Conservation (phyloP, 2,329 filamentous ascomycete species). For the Chalaropsis thielavioides region DNA sequence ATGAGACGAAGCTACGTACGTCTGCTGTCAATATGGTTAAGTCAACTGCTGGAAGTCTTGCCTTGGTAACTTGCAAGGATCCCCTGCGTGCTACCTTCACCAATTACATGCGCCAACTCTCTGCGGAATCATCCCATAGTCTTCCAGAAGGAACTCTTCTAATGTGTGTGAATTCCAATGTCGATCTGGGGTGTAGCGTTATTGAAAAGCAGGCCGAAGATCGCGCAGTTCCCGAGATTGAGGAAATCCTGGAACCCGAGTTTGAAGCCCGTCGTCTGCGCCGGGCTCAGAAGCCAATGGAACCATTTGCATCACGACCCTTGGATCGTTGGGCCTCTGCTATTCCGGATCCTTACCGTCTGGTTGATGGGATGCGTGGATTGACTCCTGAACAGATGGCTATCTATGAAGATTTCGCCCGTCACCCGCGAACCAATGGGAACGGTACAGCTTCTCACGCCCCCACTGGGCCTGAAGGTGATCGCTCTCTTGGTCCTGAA, state of each 20-base stretch:
- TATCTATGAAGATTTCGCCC: constrained; percentile 91
- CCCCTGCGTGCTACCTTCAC: constrained; percentile 91
- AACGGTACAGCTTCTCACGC: constrained; percentile 41
- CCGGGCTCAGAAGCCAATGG: constrained; percentile 58
- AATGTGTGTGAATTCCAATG: constrained; percentile 97
- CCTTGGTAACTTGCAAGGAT: constrained; percentile 96
- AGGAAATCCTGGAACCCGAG: constrained; percentile 76
- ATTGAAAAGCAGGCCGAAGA: constrained; percentile 94
- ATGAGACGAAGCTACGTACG: constrained; percentile 72
- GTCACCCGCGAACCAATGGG: constrained; percentile 56
- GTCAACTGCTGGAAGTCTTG: constrained; percentile 81
- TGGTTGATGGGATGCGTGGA: constrained; percentile 53
- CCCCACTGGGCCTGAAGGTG: constrained; percentile 45
- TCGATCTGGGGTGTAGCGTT: constrained; percentile 82
- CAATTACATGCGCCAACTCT: constrained; percentile 75
- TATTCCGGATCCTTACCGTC: constrained; percentile 84
- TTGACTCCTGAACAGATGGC: constrained; percentile 85
- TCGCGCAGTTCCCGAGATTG: constrained; percentile 83
- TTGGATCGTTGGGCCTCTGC: constrained; percentile 86
- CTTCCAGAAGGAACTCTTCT: constrained; percentile 89
- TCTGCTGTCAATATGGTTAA: constrained; percentile 91
- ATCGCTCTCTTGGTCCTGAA: constrained; percentile 47
- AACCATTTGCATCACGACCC: constrained; percentile 67
- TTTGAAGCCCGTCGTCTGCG: constrained; percentile 66
- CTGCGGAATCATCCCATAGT: constrained; percentile 56